Evolutionary conservation across 768 basidiomycete species (phyloP).

Genomic region (Coprinellus aureogranulatus): DNA sequence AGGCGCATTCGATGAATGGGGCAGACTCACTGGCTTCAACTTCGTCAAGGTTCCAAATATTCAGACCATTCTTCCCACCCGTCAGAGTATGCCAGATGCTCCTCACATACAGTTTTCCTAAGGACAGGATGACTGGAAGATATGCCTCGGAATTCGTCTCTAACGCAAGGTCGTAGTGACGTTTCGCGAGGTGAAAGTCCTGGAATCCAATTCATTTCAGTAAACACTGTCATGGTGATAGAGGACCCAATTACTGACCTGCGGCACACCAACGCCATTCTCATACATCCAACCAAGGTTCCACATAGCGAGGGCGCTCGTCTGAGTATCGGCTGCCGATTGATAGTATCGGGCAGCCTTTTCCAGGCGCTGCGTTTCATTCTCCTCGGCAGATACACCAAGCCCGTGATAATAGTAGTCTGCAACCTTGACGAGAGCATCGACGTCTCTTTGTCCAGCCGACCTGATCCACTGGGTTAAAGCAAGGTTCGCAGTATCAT

Average conservation of each 20-base stretch:
- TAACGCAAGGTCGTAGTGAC: constrained; percentile 87
- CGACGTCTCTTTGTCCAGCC: constrained; percentile 91
- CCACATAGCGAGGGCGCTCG: constrained; percentile 96
- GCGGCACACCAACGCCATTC: constrained; percentile 87
- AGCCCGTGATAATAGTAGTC: constrained; percentile 95
- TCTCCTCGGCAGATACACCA: constrained; percentile 67
- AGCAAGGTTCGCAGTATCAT: constrained; percentile 78
- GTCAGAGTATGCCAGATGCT: constrained; percentile 81
- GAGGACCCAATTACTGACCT: constrained; percentile 48
- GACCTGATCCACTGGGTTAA: constrained; percentile 94
- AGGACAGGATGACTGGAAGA: constrained; percentile 79
- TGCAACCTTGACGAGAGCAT: constrained; percentile 95
- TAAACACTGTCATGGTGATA: not conserved
- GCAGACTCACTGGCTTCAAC: constrained; percentile 38
- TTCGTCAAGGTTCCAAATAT: constrained; percentile 61
- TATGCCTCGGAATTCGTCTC: constrained; percentile 89
- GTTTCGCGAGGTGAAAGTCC: constrained; percentile 96
- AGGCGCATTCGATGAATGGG: not conserved
- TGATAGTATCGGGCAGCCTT: constrained; percentile 94
- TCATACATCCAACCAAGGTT: constrained; percentile 99
- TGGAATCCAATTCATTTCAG: constrained; percentile 29
- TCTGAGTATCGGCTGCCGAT: constrained; percentile 87
- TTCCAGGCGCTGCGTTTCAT: constrained; percentile 64
- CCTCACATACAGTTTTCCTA: constrained; percentile 76
- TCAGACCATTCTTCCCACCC: constrained; percentile 68